Evolutionary conservation across 2,329 filamentous ascomycete genomes (phyloP).

Genomic region (Aspergillus bombycis): DNA sequence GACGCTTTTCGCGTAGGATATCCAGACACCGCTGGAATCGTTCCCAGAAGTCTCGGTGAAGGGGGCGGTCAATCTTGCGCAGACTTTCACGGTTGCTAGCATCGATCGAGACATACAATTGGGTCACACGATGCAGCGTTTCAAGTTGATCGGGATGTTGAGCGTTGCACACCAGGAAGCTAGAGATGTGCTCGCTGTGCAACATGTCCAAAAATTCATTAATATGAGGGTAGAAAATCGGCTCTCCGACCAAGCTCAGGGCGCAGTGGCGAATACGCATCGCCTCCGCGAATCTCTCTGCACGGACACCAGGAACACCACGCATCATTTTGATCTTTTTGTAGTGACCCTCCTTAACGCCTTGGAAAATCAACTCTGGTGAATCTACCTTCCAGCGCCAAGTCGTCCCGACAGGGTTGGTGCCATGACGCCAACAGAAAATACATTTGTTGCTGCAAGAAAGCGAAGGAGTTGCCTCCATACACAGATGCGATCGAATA

Average conservation of each 20-base stretch:
- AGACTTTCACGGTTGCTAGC: constrained; percentile 87
- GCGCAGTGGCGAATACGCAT: constrained; percentile 94
- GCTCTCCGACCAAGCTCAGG: constrained; percentile 87
- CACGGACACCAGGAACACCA: constrained; percentile 87
- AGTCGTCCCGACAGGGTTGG: constrained; percentile 92
- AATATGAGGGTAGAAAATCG: constrained; percentile 98
- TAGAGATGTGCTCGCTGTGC: constrained; percentile 84
- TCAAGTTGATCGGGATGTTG: constrained; percentile 92
- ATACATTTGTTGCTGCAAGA: constrained; percentile 98
- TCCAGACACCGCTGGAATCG: constrained; percentile 89
- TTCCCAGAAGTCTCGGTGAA: constrained; percentile 98
- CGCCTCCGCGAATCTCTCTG: constrained; percentile 88
- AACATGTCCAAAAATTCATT: constrained; percentile 86
- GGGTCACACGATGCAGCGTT: constrained; percentile 80
- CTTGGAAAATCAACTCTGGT: constrained; percentile 84
- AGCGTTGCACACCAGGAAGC: constrained; percentile 94
- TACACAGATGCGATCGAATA: constrained; percentile 93
- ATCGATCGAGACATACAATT: constrained; percentile 95
- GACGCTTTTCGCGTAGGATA: constrained; percentile 80
- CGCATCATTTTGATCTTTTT: constrained; percentile 98
- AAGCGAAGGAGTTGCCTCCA: constrained; percentile 95
- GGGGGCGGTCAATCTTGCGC: constrained; percentile 83
- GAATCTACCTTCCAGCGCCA: constrained; percentile 97
- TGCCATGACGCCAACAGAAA: constrained; percentile 98
- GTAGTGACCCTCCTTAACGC: constrained; percentile 90